phyloP scores from a whole-genome alignment of 1,284 basidiomycete genomes.

The Hypsizygus ulmarius region DNA sequence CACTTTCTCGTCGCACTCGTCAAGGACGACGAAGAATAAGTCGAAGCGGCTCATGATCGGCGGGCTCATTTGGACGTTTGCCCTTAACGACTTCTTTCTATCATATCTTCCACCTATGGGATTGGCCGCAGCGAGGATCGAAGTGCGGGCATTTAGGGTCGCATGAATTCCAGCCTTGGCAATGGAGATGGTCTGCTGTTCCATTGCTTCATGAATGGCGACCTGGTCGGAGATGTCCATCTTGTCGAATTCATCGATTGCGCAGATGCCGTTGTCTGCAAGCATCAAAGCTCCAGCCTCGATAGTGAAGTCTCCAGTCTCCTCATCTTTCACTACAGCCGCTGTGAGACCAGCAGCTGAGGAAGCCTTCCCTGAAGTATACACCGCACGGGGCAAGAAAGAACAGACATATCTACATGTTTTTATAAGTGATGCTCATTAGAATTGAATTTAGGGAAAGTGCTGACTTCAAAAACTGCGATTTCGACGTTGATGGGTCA shows the following conservation, averaged over 20 bases:
- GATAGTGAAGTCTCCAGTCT: slow-evolving; percentile 99
- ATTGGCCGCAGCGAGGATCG: slow-evolving; percentile 97
- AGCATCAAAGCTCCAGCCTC: slow-evolving; percentile 99
- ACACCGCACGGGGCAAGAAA: slow-evolving; percentile 98
- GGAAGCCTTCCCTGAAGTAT: slow-evolving; percentile 98
- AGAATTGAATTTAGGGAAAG: background rate
- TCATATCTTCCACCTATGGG: slow-evolving; percentile 97
- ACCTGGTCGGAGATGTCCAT: slow-evolving; percentile 99
- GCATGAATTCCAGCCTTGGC: slow-evolving; percentile 99
- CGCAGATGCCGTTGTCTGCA: slow-evolving; percentile 99
- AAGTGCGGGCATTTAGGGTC: slow-evolving; percentile 96
- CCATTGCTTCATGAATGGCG: slow-evolving; percentile 99
- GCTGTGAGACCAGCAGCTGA: slow-evolving; percentile 98
- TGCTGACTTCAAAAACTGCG: slow-evolving; percentile 94
- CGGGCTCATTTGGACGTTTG: slow-evolving; percentile 98
- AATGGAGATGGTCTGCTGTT: slow-evolving; percentile 99
- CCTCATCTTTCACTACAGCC: slow-evolving; percentile 97
- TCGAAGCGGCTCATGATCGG: slow-evolving; percentile 99
- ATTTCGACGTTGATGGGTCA: slow-evolving; percentile 96
- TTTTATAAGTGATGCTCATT: background rate
- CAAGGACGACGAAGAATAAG: slow-evolving; percentile 96
- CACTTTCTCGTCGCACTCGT: slow-evolving; percentile 93
- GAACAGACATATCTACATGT: slow-evolving; percentile 87
- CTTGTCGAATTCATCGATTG: slow-evolving; percentile 99
- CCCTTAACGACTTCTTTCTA: slow-evolving; percentile 87